Evolutionary conservation across 768 basidiomycete species (phyloP).

Genomic region (Amanita rimosa): DNA sequence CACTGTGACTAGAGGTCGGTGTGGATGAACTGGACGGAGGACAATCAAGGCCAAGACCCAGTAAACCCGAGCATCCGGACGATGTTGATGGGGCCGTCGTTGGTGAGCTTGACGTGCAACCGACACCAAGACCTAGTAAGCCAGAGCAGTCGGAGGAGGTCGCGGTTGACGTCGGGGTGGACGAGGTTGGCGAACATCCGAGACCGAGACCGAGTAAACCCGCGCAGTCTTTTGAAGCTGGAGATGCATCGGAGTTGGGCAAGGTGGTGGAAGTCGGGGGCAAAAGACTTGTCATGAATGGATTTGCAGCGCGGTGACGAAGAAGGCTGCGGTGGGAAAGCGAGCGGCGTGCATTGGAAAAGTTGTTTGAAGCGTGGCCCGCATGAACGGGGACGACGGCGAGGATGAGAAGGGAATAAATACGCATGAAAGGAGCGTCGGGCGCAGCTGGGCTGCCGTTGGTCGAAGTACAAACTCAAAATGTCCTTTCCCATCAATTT

Average conservation of each 20-base stretch:
- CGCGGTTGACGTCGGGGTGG: not conserved
- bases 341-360: slow-evolving; percentile 24
- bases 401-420: slow-evolving; percentile 19
- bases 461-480: slow-evolving; percentile 1
- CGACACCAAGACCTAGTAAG: not conserved
- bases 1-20: not conserved
- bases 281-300: not conserved
- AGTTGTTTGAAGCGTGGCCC: slow-evolving; percentile 25
- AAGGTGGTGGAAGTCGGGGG: not conserved
- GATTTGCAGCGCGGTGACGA: not conserved
- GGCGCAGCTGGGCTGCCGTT: not conserved
- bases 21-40: not conserved
- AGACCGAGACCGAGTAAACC: not conserved
- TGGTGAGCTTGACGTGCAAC: not conserved
- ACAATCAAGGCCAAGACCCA: not conserved
- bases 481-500: not conserved
- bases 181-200: not conserved
- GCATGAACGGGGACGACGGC: slow-evolving; percentile 20
- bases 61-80: not conserved
- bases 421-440: slow-evolving; percentile 11
- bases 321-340: slow-evolving; percentile 12
- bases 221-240: not conserved
- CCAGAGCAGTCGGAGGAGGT: not conserved
- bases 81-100: not conserved
- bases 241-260: not conserved